phyloP scores from a whole-genome alignment of 768 basidiomycete genomes.

The Hypholoma sublateritium region DNA sequence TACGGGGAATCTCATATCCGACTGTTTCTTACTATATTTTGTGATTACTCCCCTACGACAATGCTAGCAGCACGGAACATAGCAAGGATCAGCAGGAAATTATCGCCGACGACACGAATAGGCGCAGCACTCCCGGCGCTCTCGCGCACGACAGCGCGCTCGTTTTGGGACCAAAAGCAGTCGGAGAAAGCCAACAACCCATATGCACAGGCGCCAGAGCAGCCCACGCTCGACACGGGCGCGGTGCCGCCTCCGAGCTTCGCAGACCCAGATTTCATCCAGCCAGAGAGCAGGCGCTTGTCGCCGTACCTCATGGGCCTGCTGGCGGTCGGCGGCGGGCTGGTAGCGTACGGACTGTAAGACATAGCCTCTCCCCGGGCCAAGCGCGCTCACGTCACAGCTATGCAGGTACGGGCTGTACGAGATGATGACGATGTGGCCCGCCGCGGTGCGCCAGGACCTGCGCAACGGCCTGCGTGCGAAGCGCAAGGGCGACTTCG shows the following conservation, averaged over 20 bases:
- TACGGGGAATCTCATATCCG: neutral
- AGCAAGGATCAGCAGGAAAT: neutral
- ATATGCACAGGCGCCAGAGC: neutral
- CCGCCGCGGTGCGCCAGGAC: constrained; percentile 58
- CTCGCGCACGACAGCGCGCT: neutral
- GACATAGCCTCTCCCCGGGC: neutral
- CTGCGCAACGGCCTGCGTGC: constrained; percentile 66
- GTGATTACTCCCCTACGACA: neutral
- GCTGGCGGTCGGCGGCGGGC: constrained; percentile 29
- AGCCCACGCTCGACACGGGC: neutral
- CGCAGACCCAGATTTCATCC: neutral
- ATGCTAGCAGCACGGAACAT: neutral
- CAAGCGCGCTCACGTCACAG: neutral
- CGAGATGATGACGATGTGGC: constrained; percentile 60
- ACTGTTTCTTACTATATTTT: neutral
- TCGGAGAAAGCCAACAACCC: neutral
- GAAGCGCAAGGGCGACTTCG: constrained; percentile 54
- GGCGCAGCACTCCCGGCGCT: neutral
- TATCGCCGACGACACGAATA: neutral
- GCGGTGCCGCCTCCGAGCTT: neutral
- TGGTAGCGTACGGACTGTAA: constrained; percentile 35
- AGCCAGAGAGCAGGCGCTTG: neutral
- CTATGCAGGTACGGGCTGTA: constrained; percentile 18
- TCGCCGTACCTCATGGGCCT: constrained; percentile 27
- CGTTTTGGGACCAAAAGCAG: constrained; percentile 2